Base-by-base conservation (phyloP, 768 basidiomycete species). In the Cubamyces lactineus region DNA sequence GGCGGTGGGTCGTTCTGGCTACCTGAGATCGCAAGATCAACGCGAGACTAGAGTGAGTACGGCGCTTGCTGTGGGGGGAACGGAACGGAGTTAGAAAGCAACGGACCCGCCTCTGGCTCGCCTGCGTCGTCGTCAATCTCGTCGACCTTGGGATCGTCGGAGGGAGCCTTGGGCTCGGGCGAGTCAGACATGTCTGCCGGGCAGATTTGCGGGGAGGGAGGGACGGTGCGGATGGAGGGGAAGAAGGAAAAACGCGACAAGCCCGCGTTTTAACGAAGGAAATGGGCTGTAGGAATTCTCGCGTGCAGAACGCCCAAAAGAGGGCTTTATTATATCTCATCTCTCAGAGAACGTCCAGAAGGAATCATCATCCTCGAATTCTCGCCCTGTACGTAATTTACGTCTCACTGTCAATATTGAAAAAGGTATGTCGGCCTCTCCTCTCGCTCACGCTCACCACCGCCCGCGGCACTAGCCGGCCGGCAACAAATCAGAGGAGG, bases 191-290 rank as follows among this genome's bases (percentile, higher is more conserved):
- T 89, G 67, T 70, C 64, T 72, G 63, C 45, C 59, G 66, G 46
- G 21, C 62, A 57, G 67, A 67, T 12, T 50, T 66, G 69, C 56
- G 65, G 71, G 68, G 69, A 70, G 64, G 72, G 73, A 60, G 67
- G 66, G 64, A 63, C 52, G 38, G 59, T 61, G 75, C 71, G 75
- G 77, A 76, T 74, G 76, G 70, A 72, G 74, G 75, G 72, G 71
- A 75, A 76, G 75, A 72, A 68, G 71, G 73, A 78, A 69, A 84
- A 82, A 80, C 80, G 84, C 85, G 85, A 82, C 79, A 82, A 83
- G 86, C 80, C 76, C 83, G 83, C 83, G 85, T 86, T 89, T 91
- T 90, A 88, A 85, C 84, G 83, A 85, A 34, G 83, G 82, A 78
- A 83, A 80, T 78, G 80, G 78, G 80, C 82, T 83, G 79, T 80